A percentile compares a stretch with the other conserved stretches of the same genome.
Conservation (phyloP, 23 red algal genomes). For the Gracilariopsis chorda region DNA sequence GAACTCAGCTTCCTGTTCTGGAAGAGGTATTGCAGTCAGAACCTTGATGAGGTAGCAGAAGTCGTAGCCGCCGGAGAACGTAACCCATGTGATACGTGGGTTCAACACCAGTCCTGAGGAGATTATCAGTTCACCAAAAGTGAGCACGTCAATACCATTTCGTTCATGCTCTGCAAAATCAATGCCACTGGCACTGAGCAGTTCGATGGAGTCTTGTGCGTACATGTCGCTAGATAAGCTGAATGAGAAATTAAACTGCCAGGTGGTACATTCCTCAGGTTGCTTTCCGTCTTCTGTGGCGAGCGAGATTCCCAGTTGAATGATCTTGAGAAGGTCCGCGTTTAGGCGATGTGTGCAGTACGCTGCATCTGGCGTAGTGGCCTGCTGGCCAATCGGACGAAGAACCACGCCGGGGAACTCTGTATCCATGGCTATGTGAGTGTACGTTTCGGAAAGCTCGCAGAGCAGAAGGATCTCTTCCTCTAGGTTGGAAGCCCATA, state of each 20-base stretch:
- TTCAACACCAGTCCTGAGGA: constrained; percentile 92
- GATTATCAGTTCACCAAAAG: constrained; percentile 93
- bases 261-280: constrained; percentile 67
- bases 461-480: constrained; percentile 78
- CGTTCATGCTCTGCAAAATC: constrained; percentile 87
- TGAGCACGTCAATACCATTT: constrained; percentile 83
- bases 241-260: constrained; percentile 99
- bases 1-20: constrained; percentile 75
- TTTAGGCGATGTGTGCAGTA: constrained; percentile 91
- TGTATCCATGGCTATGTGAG: constrained; percentile 89
- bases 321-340: constrained; percentile 92
- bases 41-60: constrained; percentile 95
- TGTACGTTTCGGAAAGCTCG: constrained; percentile 73
- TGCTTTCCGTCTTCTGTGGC: constrained; percentile 71
- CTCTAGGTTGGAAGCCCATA: constrained; percentile 90
- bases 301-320: constrained; percentile 86
- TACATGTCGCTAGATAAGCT: constrained; percentile 77
- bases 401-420: constrained; percentile 98
- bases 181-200: constrained; percentile 82
- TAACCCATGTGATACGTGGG: constrained; percentile 80
- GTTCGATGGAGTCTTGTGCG: constrained; percentile 87
- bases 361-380: constrained; percentile 48
- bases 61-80: constrained; percentile 91
- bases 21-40: constrained; percentile 67
- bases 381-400: constrained; percentile 69